Evolutionary conservation across 1,284 basidiomycete species (phyloP).

Genomic region (Cryptococcus hybrid): DNA sequence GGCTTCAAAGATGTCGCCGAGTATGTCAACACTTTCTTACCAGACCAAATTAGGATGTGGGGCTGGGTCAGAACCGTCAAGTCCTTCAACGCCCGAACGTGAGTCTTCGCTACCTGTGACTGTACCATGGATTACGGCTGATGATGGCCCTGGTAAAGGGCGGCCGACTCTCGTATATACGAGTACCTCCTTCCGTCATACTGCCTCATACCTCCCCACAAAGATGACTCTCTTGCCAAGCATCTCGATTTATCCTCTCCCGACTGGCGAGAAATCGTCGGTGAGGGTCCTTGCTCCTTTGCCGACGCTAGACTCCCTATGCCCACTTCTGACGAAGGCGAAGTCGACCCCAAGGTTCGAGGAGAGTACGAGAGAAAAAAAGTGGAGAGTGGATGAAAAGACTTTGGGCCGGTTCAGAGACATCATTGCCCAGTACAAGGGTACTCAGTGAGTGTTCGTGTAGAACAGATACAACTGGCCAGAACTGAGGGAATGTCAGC

Average conservation of each 20-base stretch:
- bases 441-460: constrained; percentile 52
- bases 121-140: background rate
- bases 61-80: constrained; percentile 83
- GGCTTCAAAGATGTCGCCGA: constrained; percentile 59
- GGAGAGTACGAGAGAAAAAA: constrained; percentile 48
- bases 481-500: constrained; percentile 49
- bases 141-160: constrained; percentile 50
- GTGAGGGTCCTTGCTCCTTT: constrained; percentile 29
- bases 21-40: constrained; percentile 82
- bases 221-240: constrained; percentile 63
- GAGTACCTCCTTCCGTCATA: constrained; percentile 97
- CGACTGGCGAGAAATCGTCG: constrained; percentile 42
- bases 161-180: constrained; percentile 92
- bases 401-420: constrained; percentile 61
- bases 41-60: constrained; percentile 91
- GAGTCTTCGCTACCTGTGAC: constrained; percentile 38
- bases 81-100: constrained; percentile 88
- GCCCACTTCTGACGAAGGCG: constrained; percentile 30
- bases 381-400: constrained; percentile 64
- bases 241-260: constrained; percentile 48
- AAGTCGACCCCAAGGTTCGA: constrained; percentile 23
- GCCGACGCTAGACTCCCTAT: constrained; percentile 45
- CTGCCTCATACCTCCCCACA: constrained; percentile 86
- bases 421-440: constrained; percentile 66
- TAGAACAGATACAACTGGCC: background rate